Evolutionary conservation across 2,329 filamentous ascomycete genomes (phyloP), one percentile per base, ranked within the genome.

Genomic region (Arthrinium puccinioides): DNA sequence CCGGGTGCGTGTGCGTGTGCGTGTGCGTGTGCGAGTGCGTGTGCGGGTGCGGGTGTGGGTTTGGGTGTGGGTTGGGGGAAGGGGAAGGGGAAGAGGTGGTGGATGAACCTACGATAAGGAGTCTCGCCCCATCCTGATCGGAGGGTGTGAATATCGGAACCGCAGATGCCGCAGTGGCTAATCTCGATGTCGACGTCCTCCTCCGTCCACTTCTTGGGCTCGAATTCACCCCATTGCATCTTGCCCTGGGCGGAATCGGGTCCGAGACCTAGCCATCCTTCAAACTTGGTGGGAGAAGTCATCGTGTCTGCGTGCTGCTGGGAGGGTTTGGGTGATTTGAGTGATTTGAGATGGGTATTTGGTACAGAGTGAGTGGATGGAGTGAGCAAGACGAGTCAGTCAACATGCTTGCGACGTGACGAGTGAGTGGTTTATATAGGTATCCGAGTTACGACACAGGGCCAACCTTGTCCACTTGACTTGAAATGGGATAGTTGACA

Each of bases 151-250:
- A 74, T 63, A 44, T 76, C 71, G 29, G 66, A 70, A 42, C 74
- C 70, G 48, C 72, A 75, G 21, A 74, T 62, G 51, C 76, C 76
- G 48, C 77, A 80, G 45, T 69, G 72, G 44, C 82, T 77, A 49
- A 84, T 75, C 57, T 80, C 76, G 54, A 84, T 73, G 46, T 84
- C 80, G 48, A 84, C 69, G 51, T 84, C 79, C 55, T 79, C 65
- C 47, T 80, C 48, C 18, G 45, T 47, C 30, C 55, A 56, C 13
- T 39, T 39, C 36, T 55, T 54, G 13, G 52, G 51, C 39, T 55
- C 54, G 29, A 55, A 55, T 50, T 53, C 21, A 9, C 19, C 20
- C 34, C 38, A 23, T n/a, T 4, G 11, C 24, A 30, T 39, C 14
- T 39, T 39, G 8, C 37, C 37, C 24, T 39, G 7, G 11, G 20